Evolutionary conservation across 1,284 basidiomycete species (phyloP), one percentile per base, ranked within the genome.

Genomic region (Leccinum ponderosum): DNA sequence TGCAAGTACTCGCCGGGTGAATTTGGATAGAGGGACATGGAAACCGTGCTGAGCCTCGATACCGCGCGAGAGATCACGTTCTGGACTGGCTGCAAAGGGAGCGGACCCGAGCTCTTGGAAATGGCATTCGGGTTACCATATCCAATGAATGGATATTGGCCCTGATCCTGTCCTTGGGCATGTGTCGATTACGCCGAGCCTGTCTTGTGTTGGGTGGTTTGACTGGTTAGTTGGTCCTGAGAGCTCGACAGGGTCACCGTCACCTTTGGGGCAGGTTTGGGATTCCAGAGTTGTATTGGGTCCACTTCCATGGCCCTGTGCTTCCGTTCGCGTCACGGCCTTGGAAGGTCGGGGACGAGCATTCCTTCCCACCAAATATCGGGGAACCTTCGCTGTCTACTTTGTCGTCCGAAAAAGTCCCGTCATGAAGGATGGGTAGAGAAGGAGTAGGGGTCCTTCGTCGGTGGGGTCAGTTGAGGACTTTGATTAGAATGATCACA

Each of bases 331-430:
- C 44, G 57, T 66, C 67, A 12, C 77, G 78, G 62, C 48, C 37
- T 51, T 68, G 61, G 22, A 79, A 75, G 27, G 78, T 74, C 17
- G 78, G 74, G 1, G 89, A 90, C 44, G 81, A 75, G 27, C 83
- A 75, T 69, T 91, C 89, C 66, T 86, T 85, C 3, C 90, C 89
- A 15, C 89, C 90, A 68, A 91, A 91, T 44, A 91, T 75, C 15
- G 87, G 87, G 2, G 90, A 90, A 31, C 87, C 86, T 53, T 86
- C 82, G n/a, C 69, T 62, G 47, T 80, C 76, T 57, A 60, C 65
- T 42, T 80, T 78, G 44, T 81, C 76, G 31, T 82, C 81, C 5
- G 76, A 66, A 61, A 80, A 82, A 50, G 76, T 75, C 14, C 80
- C 80, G 56, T 89, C 83, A 54, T 82, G 81, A 15, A 88, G 76